These are phyloP conservation scores for Wickerhamomyces canadensis DNA, from an alignment of 805 yeast genomes.

Conservation along the genomic window DNA sequence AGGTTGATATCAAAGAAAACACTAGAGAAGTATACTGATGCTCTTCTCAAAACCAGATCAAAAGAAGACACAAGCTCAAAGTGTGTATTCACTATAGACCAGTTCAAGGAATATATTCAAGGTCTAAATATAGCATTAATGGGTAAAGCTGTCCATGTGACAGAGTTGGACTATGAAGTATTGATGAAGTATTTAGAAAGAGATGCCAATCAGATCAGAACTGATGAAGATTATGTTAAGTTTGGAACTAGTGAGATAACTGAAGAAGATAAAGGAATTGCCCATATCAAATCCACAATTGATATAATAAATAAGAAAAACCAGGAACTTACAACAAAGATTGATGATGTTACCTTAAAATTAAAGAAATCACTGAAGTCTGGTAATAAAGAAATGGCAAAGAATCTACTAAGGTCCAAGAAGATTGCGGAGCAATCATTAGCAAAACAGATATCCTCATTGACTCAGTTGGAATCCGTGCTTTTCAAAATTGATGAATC, in stretches of 20 bases:
- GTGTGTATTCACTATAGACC: conserved; percentile 10
- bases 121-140: conserved; percentile 3
- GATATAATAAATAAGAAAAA: conserved; percentile 16
- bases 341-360: conserved; percentile 11
- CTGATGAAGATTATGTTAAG: conserved; percentile 16
- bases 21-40: conserved; percentile 12
- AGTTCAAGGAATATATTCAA: conserved; percentile 8
- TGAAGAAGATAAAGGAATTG: conserved; percentile 29
- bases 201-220: conserved; percentile 12
- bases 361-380: conserved; percentile 18
- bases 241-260: conserved; percentile 22
- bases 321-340: conserved; percentile 18
- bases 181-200: conserved; percentile 17
- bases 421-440: conserved; percentile 31
- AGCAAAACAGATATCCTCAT: conserved; percentile 25
- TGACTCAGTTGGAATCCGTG: conserved; percentile 33
- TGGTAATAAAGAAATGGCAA: conserved; percentile 25
- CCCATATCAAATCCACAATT: conserved; percentile 27
- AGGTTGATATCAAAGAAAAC: conserved; percentile 14
- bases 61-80: conserved; percentile 3
- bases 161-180: conserved; percentile 18
- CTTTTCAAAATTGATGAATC: conserved; percentile 38
- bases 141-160: conserved; percentile 2
- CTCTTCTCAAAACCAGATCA: conserved; percentile 4
- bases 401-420: conserved; percentile 29